A percentile compares a stretch with the other conserved stretches of the same genome.
Conservation (phyloP, 441 rosid species). For the Francoa sonchifolia region DNA sequence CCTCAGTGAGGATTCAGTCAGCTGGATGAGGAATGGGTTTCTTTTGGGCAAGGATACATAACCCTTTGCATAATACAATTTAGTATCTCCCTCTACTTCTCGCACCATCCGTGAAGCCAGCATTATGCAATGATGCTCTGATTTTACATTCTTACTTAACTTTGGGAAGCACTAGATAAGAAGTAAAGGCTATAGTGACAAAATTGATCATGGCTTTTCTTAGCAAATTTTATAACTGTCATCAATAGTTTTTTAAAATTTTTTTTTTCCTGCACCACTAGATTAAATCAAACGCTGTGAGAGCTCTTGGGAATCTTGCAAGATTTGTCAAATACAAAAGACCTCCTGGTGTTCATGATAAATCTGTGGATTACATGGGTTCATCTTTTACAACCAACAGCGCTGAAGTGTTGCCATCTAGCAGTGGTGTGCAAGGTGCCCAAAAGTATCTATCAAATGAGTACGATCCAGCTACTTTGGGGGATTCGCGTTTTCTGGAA, state of each 20-base stretch:
- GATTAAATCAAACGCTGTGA: conserved; percentile 92
- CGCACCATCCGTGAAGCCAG: no score
- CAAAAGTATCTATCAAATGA: conserved; percentile 13
- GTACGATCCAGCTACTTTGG: conserved; percentile 20
- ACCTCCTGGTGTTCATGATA: conserved; percentile 20
- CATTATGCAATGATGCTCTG: no score
- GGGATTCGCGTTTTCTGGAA: conserved; percentile 41
- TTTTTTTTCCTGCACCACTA: conserved; percentile 13
- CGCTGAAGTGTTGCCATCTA: conserved; percentile 7
- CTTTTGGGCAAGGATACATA: no score
- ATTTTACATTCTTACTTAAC: no score
- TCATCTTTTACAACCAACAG: conserved; percentile 16
- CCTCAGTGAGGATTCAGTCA: no score
- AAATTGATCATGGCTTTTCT: no score
- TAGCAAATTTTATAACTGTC: no score
- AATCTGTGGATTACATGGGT: conserved; percentile 15
- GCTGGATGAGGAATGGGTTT: no score
- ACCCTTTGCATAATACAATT: no score
- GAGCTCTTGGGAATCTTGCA: conserved; percentile 89
- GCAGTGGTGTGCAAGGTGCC: conserved; percentile 9
- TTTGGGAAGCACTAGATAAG: no score
- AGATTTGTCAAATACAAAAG: conserved; percentile 36
- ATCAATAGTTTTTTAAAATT: conserved; percentile 2
- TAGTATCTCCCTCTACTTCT: no score
- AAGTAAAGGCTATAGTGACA: no score